Evolutionary conservation across 2,329 filamentous ascomycete genomes (phyloP).

Genomic region (Aspergillus sergii): DNA sequence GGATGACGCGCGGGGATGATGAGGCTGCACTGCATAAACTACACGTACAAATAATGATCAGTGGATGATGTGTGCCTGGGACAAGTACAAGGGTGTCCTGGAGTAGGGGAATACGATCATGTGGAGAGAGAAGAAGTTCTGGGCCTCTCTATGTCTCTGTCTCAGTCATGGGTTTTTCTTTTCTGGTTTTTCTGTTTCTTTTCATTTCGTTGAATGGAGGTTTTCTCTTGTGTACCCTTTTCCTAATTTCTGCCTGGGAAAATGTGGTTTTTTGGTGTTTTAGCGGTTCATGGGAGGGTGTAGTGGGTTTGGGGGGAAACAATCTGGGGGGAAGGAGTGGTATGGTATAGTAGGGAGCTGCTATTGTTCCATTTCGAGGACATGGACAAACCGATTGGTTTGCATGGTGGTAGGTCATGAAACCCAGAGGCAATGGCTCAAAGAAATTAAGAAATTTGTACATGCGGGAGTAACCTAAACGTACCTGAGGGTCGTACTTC

Average conservation of each 20-base stretch:
- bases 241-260: not conserved
- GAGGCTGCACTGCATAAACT: not conserved
- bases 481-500: not conserved
- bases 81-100: not conserved
- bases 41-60: not conserved
- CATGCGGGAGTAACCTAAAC: not conserved
- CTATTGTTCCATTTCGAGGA: not conserved
- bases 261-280: not conserved
- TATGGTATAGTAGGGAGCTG: not conserved
- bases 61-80: not conserved
- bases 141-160: not conserved
- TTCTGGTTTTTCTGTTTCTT: not conserved
- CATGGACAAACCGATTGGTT: conserved; percentile 5
- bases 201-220: not conserved
- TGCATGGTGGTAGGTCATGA: not conserved
- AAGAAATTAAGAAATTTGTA: not conserved
- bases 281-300: not conserved
- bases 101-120: not conserved
- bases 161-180: not conserved
- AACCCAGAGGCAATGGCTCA: not conserved
- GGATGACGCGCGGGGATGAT: not conserved
- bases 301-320: not conserved
- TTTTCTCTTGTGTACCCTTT: no score
- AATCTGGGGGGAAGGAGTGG: no score
- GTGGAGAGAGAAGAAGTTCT: not conserved